These are phyloP conservation scores for Plasmodium reichenowi DNA, from an alignment of 169 alveolate species.

Conservation along the genomic window DNA sequence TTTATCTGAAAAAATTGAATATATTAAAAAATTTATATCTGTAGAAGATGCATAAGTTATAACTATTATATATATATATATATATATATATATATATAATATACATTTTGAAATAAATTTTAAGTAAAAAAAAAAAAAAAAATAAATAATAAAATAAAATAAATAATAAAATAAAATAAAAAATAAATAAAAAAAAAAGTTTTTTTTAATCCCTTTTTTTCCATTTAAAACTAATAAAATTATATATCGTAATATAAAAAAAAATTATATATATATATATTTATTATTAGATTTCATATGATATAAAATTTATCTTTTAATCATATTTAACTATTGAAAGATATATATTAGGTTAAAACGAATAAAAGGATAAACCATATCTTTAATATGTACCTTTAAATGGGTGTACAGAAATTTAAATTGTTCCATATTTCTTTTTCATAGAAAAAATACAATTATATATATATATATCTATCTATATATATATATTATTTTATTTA, in stretches of 20 bases:
- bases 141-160: too few relatives aligned
- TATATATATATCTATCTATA: too few relatives aligned
- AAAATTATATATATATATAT: not conserved
- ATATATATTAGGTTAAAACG: not conserved
- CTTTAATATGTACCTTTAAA: not conserved
- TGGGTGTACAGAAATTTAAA: too few relatives aligned
- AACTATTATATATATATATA: not conserved
- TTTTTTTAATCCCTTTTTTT: constrained; percentile 6
- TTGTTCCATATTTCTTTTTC: too few relatives aligned
- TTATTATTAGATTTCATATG: not conserved
- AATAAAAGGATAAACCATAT: not conserved
- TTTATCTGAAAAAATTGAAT: constrained; percentile 84
- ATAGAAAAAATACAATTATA: too few relatives aligned
- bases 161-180: not conserved
- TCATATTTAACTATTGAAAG: not conserved
- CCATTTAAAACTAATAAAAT: not conserved
- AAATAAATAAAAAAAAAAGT: not conserved
- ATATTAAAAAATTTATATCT: constrained; percentile 79
- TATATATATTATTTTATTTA: too few relatives aligned
- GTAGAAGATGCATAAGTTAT: constrained; percentile 77
- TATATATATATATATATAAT: too few relatives aligned
- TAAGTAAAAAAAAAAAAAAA: too few relatives aligned
- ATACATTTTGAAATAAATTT: too few relatives aligned
- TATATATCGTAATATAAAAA: not conserved
- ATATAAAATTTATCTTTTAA: not conserved